Evolutionary conservation across 2,329 filamentous ascomycete genomes (phyloP).

Genomic region (Colletotrichum sp.): DNA sequence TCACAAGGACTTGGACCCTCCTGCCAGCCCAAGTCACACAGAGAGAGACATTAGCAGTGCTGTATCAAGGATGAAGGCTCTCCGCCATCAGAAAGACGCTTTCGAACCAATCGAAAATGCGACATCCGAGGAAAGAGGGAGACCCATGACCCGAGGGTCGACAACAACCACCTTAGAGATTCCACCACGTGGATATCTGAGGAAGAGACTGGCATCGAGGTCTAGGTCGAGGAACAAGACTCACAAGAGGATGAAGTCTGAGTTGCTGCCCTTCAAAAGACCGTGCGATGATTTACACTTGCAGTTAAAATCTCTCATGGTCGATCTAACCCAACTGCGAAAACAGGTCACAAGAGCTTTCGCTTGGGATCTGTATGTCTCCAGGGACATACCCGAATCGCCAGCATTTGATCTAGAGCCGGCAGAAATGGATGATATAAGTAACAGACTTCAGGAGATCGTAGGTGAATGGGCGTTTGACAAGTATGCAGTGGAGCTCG

Average conservation of each 20-base stretch:
- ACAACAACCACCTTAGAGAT: background rate
- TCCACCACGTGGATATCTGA: background rate
- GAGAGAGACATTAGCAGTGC: background rate
- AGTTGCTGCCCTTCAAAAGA: slow-evolving; percentile 1
- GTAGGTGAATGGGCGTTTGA: background rate
- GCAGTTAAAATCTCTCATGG: background rate
- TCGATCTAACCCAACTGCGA: background rate
- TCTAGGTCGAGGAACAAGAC: background rate
- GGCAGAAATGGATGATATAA: background rate
- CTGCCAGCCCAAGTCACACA: background rate
- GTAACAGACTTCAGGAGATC: slow-evolving; percentile 6
- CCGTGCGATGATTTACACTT: background rate
- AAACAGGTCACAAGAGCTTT: background rate
- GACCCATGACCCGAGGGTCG: background rate
- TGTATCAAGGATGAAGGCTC: background rate
- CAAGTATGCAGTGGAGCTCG: background rate
- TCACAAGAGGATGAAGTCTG: slow-evolving; percentile 10
- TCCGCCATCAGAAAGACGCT: background rate
- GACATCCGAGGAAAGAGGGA: background rate
- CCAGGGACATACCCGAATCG: background rate
- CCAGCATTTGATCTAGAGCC: background rate
- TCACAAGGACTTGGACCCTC: background rate
- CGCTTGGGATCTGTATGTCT: slow-evolving; percentile 1
- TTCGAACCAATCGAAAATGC: background rate
- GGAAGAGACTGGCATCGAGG: background rate